Evolutionary conservation across 306 rosid species (phyloP).

Genomic region (Ochetophila trinervis): DNA sequence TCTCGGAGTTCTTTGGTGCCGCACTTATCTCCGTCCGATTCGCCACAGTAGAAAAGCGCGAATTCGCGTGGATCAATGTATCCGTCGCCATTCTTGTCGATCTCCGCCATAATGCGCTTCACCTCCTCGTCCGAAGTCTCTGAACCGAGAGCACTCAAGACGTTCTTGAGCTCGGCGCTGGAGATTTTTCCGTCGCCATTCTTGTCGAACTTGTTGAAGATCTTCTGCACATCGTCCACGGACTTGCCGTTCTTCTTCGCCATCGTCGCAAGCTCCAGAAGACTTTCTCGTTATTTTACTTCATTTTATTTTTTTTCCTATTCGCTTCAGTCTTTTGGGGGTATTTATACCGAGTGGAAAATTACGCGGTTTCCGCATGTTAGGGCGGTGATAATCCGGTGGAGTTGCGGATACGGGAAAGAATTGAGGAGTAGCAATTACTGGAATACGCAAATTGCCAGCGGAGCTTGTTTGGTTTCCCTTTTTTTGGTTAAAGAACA

Average conservation of each 20-base stretch:
- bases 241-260: constrained; percentile 9
- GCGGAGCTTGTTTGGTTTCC: background rate
- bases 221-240: constrained; percentile 56
- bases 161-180: constrained; percentile 51
- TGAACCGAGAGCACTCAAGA: constrained; percentile 57
- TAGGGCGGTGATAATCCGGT: no score
- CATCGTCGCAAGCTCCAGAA: background rate
- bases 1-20: constrained; percentile 64
- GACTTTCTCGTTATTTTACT: no score
- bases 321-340: no score
- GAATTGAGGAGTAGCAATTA: background rate
- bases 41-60: constrained; percentile 49
- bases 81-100: constrained; percentile 86
- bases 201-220: constrained; percentile 86
- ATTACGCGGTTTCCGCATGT: no score
- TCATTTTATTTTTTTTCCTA: no score
- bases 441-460: background rate
- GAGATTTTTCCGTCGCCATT: constrained; percentile 93
- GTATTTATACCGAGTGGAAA: no score
- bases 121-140: constrained; percentile 54
- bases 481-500: no score
- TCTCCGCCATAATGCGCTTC: constrained; percentile 60
- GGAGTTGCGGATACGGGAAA: background rate
- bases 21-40: constrained; percentile 1
- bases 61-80: constrained; percentile 75